Evolutionary conservation across 106 monocot genomes (phyloP), one percentile per base, ranked within the genome.

Genomic region (Dactylorhiza incarnata): DNA sequence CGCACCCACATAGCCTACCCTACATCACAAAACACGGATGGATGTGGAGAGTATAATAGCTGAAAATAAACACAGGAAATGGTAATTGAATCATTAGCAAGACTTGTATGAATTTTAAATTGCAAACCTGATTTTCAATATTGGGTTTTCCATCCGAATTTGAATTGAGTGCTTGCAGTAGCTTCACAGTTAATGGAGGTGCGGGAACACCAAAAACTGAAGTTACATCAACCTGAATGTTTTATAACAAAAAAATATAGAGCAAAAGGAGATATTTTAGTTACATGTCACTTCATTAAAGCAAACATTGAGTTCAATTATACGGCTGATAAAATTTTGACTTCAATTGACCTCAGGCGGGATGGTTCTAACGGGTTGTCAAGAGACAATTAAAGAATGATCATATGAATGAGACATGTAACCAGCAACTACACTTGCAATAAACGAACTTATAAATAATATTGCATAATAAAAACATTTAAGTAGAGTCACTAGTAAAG

Each of bases 151-250:
- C 74, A 73, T 87, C 89, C 9, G 91, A 87, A 63, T 81, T 82
- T 59, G 83, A 74, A 78, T 63, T 70, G 5, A 75, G 76, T 72
- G 53, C 85, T 76, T 85, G 85, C 14, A 89, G 83, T 37, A 99
- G 83, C 75, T 69, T 91, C 68, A 99, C 87, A 44, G 87, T 86
- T 46, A 94, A 67, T 47, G 91, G 79, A 83, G 97, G 91, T 81
- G 86, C 81, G 68, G 81, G 25, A 78, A 91, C 82, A 48, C 97
- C 97, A 83, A 99, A 89, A 9, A 94, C 97, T 46, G 89, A 94
- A 55, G 89, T 91, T 74, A 91, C 89, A 74, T 89, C 94, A 76
- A 91, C 94, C 97, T 99, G 81, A 74, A 76, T 45, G 15, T 22
- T n/a, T 65, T 69, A 69, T 19, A 69, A 45, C 5, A 1, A 46